Evolutionary conservation across 164 flowering plant species (phyloP).

Genomic region (Protea cynaroides): DNA sequence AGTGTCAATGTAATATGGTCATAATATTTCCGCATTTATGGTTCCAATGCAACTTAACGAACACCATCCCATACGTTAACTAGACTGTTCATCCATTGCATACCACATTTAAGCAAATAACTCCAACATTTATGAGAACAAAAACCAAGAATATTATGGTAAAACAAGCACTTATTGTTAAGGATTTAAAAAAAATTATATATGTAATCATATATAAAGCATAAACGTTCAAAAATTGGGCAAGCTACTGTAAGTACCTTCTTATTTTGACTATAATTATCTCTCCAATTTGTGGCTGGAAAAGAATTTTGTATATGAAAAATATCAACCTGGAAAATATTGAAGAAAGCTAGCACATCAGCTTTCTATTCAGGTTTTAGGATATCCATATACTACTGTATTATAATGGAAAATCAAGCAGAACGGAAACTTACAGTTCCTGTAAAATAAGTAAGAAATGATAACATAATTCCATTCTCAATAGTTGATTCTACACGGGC

Average conservation of each 20-base stretch:
- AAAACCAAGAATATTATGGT: neutral
- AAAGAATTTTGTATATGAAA: slow-evolving; percentile 65
- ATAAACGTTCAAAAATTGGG: neutral
- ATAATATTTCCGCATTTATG: too few relatives aligned
- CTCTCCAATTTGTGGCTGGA: slow-evolving; percentile 66
- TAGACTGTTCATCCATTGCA: too few relatives aligned
- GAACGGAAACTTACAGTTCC: slow-evolving; percentile 73
- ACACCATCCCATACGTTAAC: too few relatives aligned
- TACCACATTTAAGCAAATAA: too few relatives aligned
- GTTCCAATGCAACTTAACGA: too few relatives aligned
- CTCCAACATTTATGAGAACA: too few relatives aligned
- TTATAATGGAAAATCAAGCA: neutral
- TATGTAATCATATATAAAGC: neutral
- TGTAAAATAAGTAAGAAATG: slow-evolving; percentile 87
- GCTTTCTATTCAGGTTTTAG: neutral
- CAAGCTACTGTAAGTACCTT: slow-evolving; percentile 43
- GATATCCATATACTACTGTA: neutral
- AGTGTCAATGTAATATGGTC: too few relatives aligned
- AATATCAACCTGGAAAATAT: slow-evolving; percentile 68
- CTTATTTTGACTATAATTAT: slow-evolving; percentile 51
- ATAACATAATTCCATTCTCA: slow-evolving; percentile 84
- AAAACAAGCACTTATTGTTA: neutral
- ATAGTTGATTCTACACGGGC: slow-evolving; percentile 71
- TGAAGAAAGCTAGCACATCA: neutral
- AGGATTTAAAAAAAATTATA: too few relatives aligned